Evolutionary conservation across 2,329 filamentous ascomycete species (phyloP), one percentile per base, ranked within the genome.

Genomic region (Bertia moriformis): DNA sequence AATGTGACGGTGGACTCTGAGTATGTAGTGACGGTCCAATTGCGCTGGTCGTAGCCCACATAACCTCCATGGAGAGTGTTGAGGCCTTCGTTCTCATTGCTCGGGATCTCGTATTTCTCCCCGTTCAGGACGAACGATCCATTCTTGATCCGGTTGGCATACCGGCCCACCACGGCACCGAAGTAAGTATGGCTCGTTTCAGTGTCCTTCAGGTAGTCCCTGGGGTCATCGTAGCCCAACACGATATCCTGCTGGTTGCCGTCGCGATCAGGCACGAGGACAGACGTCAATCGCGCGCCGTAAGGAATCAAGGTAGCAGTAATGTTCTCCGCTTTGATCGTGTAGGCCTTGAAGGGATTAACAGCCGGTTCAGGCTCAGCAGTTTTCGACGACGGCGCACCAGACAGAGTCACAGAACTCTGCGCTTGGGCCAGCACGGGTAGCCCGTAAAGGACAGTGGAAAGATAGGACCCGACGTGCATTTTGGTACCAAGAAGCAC

Each of bases 91-190:
- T 71, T 56, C 46, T 73, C 69, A 45, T 71, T 73, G 37, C 58
- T 54, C 1, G 65, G 59, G 20, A 69, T 60, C 19, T 70, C 54
- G 43, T 64, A 71, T 3, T 52, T 57, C 14, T 55, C 46, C 15
- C 58, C 62, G 39, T 67, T 62, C 41, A 73, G 55, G 17, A 57
- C 57, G 51, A 73, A 73, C 3, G 67, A 71, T 39, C 66, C 66
- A 42, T 72, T 72, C 56, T 65, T 69, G 52, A 70, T 70, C 29
- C 67, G 63, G 48, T 71, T 71, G 41, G 66, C 67, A 52, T 70
- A 71, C 37, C 66, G 61, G 41, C 67, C 67, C 13, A 67, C 63
- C 4, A 65, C 51, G 2, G 64, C 51, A 14, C 63, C 64, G 43
- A 65, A 65, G 51, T 54, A 66, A 38, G 61, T 67, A 47, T 65